Evolutionary conservation across 192 early-diverging fungal species (phyloP).

Genomic region (Mortierella antarctica): DNA sequence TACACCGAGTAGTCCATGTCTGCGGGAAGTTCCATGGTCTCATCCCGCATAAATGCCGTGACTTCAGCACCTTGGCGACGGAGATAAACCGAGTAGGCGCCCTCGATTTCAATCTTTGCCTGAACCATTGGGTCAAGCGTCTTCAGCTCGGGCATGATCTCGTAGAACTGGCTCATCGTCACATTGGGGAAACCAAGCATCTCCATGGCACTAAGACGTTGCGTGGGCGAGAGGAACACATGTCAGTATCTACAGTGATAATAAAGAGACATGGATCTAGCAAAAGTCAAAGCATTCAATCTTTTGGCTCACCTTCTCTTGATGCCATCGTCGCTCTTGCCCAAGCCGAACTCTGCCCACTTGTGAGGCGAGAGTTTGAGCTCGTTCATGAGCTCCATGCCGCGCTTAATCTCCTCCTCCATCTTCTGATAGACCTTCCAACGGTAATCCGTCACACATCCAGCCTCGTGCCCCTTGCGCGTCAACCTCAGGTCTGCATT

Average conservation of each 20-base stretch:
- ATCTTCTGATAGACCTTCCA: conserved; percentile 54
- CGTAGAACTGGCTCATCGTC: conserved; percentile 58
- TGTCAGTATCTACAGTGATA: background rate
- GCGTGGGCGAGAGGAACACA: background rate
- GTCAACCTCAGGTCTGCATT: conserved; percentile 85
- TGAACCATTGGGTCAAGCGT: conserved; percentile 61
- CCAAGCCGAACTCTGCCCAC: conserved; percentile 60
- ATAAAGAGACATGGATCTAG: background rate
- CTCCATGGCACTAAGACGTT: conserved; percentile 58
- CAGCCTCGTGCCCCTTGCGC: conserved; percentile 70
- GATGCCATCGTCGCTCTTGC: conserved; percentile 52
- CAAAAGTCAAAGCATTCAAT: background rate
- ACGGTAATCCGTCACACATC: conserved; percentile 61
- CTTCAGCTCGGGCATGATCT: conserved; percentile 66
- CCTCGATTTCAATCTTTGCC: conserved; percentile 70
- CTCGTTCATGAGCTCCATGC: conserved; percentile 60
- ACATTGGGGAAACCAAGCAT: conserved; percentile 57
- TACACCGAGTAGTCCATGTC: conserved; percentile 74
- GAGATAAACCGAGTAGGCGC: conserved; percentile 75
- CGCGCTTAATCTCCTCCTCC: conserved; percentile 59
- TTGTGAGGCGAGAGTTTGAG: conserved; percentile 62
- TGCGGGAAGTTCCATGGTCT: conserved; percentile 67
- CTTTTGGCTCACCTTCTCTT: conserved; percentile 46
- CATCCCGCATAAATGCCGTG: conserved; percentile 71
- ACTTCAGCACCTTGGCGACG: conserved; percentile 73